Evolutionary conservation across 2,329 filamentous ascomycete genomes (phyloP).

Genomic region (Trichoderma arundinaceum): DNA sequence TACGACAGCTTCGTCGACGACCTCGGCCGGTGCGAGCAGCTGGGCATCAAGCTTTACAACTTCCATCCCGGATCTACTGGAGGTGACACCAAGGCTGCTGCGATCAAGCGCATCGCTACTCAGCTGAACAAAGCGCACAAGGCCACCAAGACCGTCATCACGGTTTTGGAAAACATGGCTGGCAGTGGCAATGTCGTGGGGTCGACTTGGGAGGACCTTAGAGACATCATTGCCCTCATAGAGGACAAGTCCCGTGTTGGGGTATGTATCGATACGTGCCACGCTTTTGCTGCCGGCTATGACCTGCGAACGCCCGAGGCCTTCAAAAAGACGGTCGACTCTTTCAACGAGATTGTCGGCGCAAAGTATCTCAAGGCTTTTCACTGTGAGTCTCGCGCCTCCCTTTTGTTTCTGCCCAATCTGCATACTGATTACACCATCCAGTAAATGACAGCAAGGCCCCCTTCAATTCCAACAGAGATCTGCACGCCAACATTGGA

Average conservation of each 20-base stretch:
- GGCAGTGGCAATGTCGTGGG: conserved; percentile 87
- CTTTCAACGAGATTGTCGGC: conserved; percentile 81
- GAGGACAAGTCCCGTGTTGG: conserved; percentile 84
- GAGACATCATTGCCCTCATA: conserved; percentile 80
- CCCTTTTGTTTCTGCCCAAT: conserved; percentile 24
- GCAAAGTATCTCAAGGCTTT: conserved; percentile 80
- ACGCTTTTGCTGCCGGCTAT: conserved; percentile 92
- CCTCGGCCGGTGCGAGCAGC: conserved; percentile 78
- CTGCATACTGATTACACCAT: background rate
- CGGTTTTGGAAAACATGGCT: conserved; percentile 95
- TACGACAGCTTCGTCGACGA: conserved; percentile 89
- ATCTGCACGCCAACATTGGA: conserved; percentile 95
- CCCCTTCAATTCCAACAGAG: conserved; percentile 78
- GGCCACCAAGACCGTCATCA: conserved; percentile 76
- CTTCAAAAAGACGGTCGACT: conserved; percentile 73
- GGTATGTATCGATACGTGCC: conserved; percentile 96
- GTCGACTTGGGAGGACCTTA: conserved; percentile 81
- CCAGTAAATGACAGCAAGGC: conserved; percentile 94
- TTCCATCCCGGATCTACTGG: conserved; percentile 92
- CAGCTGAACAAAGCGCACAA: conserved; percentile 83
- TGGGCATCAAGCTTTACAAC: conserved; percentile 94
- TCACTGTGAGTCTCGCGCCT: conserved; percentile 56
- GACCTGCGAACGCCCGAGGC: conserved; percentile 78
- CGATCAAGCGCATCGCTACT: conserved; percentile 77
- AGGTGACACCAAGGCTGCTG: conserved; percentile 68